A percentile compares a stretch with the other conserved stretches of the same genome.
These are phyloP conservation scores for Scedosporium boydii DNA, from an alignment of 2,329 filamentous ascomycete genomes.

Conservation along the genomic window DNA sequence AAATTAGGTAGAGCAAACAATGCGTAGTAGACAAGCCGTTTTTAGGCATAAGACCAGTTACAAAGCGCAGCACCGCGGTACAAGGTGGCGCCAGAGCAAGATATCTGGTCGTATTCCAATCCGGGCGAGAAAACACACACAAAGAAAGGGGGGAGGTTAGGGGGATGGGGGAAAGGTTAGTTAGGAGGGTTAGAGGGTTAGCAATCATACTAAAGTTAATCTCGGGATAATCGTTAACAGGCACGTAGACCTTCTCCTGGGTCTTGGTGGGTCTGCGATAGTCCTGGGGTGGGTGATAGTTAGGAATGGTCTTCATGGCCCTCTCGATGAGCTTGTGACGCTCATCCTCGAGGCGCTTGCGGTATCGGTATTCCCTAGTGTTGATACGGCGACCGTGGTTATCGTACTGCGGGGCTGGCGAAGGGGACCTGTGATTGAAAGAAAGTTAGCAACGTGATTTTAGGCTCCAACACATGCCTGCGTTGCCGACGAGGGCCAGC, in stretches of 20 bases:
- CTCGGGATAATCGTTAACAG: slow-evolving; percentile 99
- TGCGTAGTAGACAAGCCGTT: slow-evolving; percentile 4
- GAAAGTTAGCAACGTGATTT: slow-evolving; percentile 2
- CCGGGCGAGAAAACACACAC: slow-evolving; percentile 9
- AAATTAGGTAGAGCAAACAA: slow-evolving; percentile 18
- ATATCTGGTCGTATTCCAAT: slow-evolving; percentile 2
- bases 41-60: not conserved
- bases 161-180: slow-evolving; percentile 27
- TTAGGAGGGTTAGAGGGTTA: slow-evolving; percentile 91
- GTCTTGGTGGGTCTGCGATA: slow-evolving; percentile 99
- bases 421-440: slow-evolving; percentile 64
- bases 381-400: slow-evolving; percentile 99
- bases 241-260: slow-evolving; percentile 99
- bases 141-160: slow-evolving; percentile 20
- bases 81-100: not conserved
- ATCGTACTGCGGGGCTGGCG: slow-evolving; percentile 93
- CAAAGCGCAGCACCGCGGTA: not conserved
- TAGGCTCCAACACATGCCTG: too few species aligned
- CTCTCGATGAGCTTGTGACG: slow-evolving; percentile 98
- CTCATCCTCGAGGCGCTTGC: slow-evolving; percentile 96
- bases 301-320: slow-evolving; percentile 98
- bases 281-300: slow-evolving; percentile 97
- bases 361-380: slow-evolving; percentile 95
- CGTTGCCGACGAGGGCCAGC: not conserved
- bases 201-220: slow-evolving; percentile 99